Conservation (phyloP, 495 filamentous ascomycete genomes). For the Aspergillus nidulans region DNA sequence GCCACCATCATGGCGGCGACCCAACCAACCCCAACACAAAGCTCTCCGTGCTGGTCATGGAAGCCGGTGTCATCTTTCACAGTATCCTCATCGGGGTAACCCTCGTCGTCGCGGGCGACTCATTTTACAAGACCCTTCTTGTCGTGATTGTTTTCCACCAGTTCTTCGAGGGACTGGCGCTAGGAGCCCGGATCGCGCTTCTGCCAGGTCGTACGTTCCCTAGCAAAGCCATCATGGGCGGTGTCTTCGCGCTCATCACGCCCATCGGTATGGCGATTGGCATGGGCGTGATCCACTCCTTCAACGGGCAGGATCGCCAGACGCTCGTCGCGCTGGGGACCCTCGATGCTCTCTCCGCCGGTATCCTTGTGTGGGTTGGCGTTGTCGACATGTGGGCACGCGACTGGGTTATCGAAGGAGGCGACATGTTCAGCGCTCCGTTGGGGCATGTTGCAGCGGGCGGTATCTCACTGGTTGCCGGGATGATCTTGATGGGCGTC, state of each 20-base stretch:
- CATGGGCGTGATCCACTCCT: constrained; percentile 37
- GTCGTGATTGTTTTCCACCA: constrained; percentile 75
- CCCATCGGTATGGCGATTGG: constrained; percentile 46
- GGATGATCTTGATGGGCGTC: constrained; percentile 38
- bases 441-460: constrained; percentile 29
- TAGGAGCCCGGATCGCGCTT: constrained; percentile 69
- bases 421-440: constrained; percentile 35
- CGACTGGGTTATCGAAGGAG: constrained; percentile 42
- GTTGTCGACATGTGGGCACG: constrained; percentile 44
- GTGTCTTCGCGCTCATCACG: constrained; percentile 37
- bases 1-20: constrained; percentile 31
- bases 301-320: constrained; percentile 32
- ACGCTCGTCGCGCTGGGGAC: constrained; percentile 40
- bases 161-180: constrained; percentile 61
- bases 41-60: constrained; percentile 58
- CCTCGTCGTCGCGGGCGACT: constrained; percentile 35
- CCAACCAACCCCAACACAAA: constrained; percentile 39
- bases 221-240: constrained; percentile 35
- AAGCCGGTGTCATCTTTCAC: constrained; percentile 70
- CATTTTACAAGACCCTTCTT: constrained; percentile 63
- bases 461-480: constrained; percentile 29
- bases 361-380: constrained; percentile 44
- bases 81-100: constrained; percentile 48
- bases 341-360: constrained; percentile 43
- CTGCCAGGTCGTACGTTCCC: constrained; percentile 49